Base-by-base conservation (phyloP, 1,284 basidiomycete genomes). In the Wolfiporia cocos region DNA sequence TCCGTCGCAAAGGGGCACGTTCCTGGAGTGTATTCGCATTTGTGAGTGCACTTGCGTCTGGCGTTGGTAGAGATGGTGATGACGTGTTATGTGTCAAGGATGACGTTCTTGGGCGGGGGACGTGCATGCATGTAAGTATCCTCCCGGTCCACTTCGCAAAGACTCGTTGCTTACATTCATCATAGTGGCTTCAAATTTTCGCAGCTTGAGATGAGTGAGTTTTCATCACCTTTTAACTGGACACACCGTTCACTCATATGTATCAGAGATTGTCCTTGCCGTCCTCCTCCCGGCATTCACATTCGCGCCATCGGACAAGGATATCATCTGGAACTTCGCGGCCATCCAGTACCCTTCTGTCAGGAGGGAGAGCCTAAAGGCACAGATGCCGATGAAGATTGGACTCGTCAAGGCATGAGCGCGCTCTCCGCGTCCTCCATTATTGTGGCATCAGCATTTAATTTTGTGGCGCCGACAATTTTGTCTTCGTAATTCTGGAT, bases 321-420 rank as follows among this genome's bases (percentile, higher is more conserved):
- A 52, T 7, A 55, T 60, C 32, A 37, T 44, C 29, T 58, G 58
- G 58, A 56, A 60, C 37, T 38, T 54, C 6, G 53, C 56, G 4
- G 50, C 47, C 0, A 45, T 56, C 15, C 41, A 48, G 22, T 60
- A 57, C 44, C 56, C 58, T 9, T 52, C 55, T n/a, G 45, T 50
- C 14, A 49, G 52, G 15, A n/a, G n/a, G n/a, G 9, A 9, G 26
- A 28, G 14, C 26, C 26, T 14, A 14, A 28, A 28, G 26, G 9
- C 26, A 9, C 9, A 28, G 26, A 28, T 28, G 26, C 26, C 26
- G 9, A 28, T 28, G 26, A 28, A 28, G 14, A 28, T 28, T 14
- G 26, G 26, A 9, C 14, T 28, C 26, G 26, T 14, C 7, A 28
- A 28, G 26, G 26, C n/a, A n/a, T n/a, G n/a, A n/a, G n/a, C n/a